Conservation (phyloP, 768 basidiomycete species). For the Kwoniella europaea region DNA sequence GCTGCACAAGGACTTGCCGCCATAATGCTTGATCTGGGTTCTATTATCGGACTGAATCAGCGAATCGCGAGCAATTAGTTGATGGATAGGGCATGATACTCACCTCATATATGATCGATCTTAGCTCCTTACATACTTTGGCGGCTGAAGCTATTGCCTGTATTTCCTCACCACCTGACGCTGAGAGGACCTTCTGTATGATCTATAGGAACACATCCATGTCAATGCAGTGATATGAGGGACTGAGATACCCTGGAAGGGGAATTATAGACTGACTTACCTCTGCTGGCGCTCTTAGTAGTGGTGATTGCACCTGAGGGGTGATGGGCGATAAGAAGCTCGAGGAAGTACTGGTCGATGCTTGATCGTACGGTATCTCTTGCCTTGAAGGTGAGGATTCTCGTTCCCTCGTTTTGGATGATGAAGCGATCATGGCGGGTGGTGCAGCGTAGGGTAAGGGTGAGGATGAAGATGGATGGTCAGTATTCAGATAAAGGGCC, state of each 20-base stretch:
- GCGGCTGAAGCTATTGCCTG: constrained; percentile 34
- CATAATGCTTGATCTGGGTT: constrained; percentile 50
- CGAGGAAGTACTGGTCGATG: not conserved
- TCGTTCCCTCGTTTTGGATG: constrained; percentile 1
- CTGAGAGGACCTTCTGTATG: constrained; percentile 43
- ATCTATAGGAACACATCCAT: constrained; percentile 28
- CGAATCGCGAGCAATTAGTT: not conserved
- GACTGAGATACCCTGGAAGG: too few relatives aligned
- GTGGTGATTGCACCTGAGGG: constrained; percentile 24
- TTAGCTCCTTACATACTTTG: constrained; percentile 42
- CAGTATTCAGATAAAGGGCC: not conserved
- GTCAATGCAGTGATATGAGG: too few relatives aligned
- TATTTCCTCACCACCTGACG: constrained; percentile 35
- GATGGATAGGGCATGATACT: not conserved
- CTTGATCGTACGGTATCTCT: too few relatives aligned
- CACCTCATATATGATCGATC: constrained; percentile 52
- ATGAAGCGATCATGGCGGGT: constrained; percentile 4
- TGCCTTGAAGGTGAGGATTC: not conserved
- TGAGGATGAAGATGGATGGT: not conserved
- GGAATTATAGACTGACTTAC: constrained; percentile 18
- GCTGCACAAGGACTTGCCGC: constrained; percentile 44
- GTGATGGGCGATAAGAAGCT: constrained; percentile 6
- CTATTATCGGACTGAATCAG: constrained; percentile 6
- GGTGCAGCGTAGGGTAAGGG: not conserved
- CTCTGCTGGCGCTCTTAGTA: constrained; percentile 39